A percentile compares a stretch with the other conserved stretches of the same genome.
Conservation (phyloP, 1,284 basidiomycete species). For the Leccinum griseonigrum region DNA sequence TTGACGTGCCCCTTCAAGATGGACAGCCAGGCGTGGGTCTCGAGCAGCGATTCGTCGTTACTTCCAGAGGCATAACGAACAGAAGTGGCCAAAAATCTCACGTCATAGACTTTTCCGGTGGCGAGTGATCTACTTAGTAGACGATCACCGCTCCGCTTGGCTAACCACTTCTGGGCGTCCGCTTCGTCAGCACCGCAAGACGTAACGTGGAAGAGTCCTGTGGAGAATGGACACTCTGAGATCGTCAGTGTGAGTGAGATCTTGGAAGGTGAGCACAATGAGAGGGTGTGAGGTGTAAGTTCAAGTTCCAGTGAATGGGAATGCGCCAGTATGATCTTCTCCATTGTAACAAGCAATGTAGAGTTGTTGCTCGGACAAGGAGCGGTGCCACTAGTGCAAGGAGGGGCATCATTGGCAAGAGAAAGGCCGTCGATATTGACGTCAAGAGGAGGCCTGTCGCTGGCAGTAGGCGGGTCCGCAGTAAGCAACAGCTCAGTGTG, state of each 20-base stretch:
- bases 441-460: background rate
- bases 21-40: constrained; percentile 17
- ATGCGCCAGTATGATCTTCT: constrained; percentile 2
- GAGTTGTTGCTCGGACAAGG: background rate
- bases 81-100: constrained; percentile 18
- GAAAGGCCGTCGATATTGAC: background rate
- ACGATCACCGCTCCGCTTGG: constrained; percentile 7
- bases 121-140: constrained; percentile 19
- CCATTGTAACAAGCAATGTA: constrained; percentile 9
- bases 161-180: constrained; percentile 4
- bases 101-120: constrained; percentile 23
- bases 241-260: constrained; percentile 17
- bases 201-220: constrained; percentile 16
- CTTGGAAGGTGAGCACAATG: background rate
- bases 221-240: constrained; percentile 14
- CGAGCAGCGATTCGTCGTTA: background rate
- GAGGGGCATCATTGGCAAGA: background rate
- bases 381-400: background rate
- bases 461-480: background rate
- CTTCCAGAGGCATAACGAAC: background rate
- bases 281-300: background rate
- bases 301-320: background rate
- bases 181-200: background rate
- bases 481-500: constrained; percentile 13
- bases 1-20: constrained; percentile 19